These are phyloP conservation scores for Sporobolomyces pararoseus DNA, from an alignment of 768 basidiomycete genomes.

Conservation along the genomic window DNA sequence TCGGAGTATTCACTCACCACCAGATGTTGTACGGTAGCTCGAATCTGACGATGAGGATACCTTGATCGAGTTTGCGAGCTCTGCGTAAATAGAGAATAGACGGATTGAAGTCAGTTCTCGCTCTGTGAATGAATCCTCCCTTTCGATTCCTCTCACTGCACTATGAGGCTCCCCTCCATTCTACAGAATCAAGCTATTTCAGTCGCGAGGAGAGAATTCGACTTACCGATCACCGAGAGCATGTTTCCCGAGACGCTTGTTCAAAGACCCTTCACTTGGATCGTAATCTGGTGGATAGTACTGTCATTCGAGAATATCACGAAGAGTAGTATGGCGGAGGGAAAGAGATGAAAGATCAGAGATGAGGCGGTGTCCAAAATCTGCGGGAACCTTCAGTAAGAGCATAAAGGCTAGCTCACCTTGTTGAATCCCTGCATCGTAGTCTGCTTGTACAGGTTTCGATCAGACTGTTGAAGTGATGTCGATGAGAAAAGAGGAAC, in stretches of 20 bases:
- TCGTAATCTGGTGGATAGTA: slow-evolving; percentile 77
- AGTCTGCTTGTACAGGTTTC: no score
- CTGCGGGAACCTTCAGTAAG: no score
- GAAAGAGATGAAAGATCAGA: background rate
- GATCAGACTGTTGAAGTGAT: background rate
- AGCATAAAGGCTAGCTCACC: slow-evolving; percentile 10
- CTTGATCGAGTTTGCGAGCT: slow-evolving; percentile 91
- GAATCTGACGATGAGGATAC: slow-evolving; percentile 90
- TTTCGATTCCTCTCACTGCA: no score
- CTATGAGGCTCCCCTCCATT: no score
- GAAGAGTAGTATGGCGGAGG: background rate
- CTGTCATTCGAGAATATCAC: background rate
- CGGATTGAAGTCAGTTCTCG: background rate
- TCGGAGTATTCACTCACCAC: no score
- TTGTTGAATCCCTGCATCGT: slow-evolving; percentile 70
- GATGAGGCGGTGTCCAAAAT: background rate
- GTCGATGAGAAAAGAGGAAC: no score
- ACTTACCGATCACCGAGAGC: slow-evolving; percentile 56
- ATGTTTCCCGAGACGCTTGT: slow-evolving; percentile 66
- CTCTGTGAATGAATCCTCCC: background rate
- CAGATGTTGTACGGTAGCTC: slow-evolving; percentile 95
- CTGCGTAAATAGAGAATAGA: slow-evolving; percentile 59
- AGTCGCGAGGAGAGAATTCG: background rate
- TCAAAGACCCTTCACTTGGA: slow-evolving; percentile 61
- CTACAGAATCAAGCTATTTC: no score